Percentiles rank a stretch among this genome's conserved stretches.
phyloP scores from a whole-genome alignment of 768 basidiomycete species.

The Pleurotus tuber-regium region DNA sequence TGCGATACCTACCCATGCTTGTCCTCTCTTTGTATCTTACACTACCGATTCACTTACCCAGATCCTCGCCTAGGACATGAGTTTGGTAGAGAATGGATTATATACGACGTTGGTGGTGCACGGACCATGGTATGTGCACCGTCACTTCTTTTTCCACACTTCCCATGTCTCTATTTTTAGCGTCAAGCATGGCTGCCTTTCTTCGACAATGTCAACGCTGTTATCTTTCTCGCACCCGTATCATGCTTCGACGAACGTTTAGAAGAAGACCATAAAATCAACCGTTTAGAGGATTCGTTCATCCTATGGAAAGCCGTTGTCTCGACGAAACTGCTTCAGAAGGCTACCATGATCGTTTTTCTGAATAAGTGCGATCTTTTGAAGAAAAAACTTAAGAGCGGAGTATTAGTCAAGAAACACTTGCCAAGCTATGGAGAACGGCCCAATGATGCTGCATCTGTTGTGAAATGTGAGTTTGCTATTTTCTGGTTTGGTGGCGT shows the following conservation, averaged over 20 bases:
- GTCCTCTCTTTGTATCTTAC: neutral
- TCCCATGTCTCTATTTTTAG: slow-evolving; percentile 27
- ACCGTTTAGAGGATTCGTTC: slow-evolving; percentile 72
- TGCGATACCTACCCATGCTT: slow-evolving; percentile 11
- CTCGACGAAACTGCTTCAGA: slow-evolving; percentile 53
- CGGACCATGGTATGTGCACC: slow-evolving; percentile 44
- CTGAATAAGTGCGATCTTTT: slow-evolving; percentile 74
- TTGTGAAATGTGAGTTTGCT: slow-evolving; percentile 52
- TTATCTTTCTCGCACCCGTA: slow-evolving; percentile 56
- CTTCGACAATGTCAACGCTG: slow-evolving; percentile 71
- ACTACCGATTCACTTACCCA: slow-evolving; percentile 18
- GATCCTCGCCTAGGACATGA: slow-evolving; percentile 26
- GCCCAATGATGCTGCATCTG: slow-evolving; percentile 51
- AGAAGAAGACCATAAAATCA: slow-evolving; percentile 57
- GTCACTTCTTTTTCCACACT: neutral
- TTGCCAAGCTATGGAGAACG: slow-evolving; percentile 63
- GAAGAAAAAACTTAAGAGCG: slow-evolving; percentile 42
- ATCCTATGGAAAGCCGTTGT: slow-evolving; percentile 66
- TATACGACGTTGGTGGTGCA: slow-evolving; percentile 71
- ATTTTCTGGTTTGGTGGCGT: neutral
- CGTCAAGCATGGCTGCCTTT: slow-evolving; percentile 72
- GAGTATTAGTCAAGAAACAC: slow-evolving; percentile 48
- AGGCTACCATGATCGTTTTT: slow-evolving; percentile 66
- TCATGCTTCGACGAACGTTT: slow-evolving; percentile 45
- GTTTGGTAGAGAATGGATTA: slow-evolving; percentile 53